phyloP scores from a whole-genome alignment of 2,329 filamentous ascomycete genomes.

The Keithomyces neogunnii region DNA sequence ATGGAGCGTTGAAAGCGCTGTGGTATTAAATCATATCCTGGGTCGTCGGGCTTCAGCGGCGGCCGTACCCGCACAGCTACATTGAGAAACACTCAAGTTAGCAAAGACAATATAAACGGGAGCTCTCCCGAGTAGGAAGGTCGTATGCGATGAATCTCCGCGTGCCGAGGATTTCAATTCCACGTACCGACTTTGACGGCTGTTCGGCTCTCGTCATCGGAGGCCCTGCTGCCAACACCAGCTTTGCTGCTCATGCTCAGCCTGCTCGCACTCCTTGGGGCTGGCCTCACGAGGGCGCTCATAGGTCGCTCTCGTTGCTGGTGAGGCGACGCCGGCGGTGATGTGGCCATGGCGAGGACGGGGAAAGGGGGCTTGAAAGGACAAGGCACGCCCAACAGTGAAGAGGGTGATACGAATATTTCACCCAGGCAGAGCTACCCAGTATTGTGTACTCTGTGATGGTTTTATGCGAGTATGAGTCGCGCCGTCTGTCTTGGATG shows the following conservation, averaged over 20 bases:
- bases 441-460: background rate
- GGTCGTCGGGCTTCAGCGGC: conserved; percentile 72
- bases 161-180: background rate
- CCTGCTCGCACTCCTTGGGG: conserved; percentile 69
- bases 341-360: conserved; percentile 49
- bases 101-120: background rate
- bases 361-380: background rate
- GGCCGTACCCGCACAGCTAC: conserved; percentile 88
- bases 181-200: conserved; percentile 89
- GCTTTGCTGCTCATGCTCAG: conserved; percentile 78
- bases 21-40: conserved; percentile 89
- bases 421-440: background rate
- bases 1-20: conserved; percentile 91
- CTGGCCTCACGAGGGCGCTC: conserved; percentile 71
- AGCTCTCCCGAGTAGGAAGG: too few relatives aligned
- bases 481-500: conserved; percentile 3
- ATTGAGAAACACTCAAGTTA: background rate
- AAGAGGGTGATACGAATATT: conserved; percentile 1
- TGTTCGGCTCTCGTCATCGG: conserved; percentile 83
- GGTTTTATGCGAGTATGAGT: background rate
- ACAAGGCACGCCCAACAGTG: conserved; percentile 5
- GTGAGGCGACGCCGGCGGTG: conserved; percentile 60
- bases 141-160: too few relatives aligned
- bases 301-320: conserved; percentile 57
- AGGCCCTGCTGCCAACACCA: conserved; percentile 68